phyloP scores from a whole-genome alignment of 164 flowering plant species.

The Taxillus chinensis region DNA sequence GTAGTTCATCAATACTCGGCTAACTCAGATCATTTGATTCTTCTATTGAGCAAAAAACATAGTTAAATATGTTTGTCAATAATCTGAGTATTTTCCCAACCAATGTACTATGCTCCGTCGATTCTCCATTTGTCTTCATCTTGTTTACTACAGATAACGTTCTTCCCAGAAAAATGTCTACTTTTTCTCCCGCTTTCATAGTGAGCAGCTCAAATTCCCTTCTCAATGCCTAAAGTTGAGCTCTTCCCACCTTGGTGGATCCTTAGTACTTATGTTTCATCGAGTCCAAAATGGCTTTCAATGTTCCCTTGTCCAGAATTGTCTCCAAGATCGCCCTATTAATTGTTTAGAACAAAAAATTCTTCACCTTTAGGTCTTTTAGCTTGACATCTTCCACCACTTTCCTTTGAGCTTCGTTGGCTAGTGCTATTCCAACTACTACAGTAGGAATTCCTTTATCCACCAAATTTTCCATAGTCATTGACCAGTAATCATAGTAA shows the following conservation, averaged over 20 bases:
- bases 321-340: no score
- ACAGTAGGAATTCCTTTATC: not conserved
- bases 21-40: slow-evolving; percentile 9
- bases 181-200: not conserved
- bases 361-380: no score
- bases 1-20: slow-evolving; percentile 11
- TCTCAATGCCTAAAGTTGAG: slow-evolving; percentile 1
- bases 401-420: slow-evolving; percentile 5
- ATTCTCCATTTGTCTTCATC: slow-evolving; percentile 9
- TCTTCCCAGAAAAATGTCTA: not conserved
- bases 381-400: no score
- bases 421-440: not conserved
- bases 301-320: no score
- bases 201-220: slow-evolving; percentile 8
- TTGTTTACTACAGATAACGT: slow-evolving; percentile 11
- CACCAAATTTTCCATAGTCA: not conserved
- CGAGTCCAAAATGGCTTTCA: no score
- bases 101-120: not conserved
- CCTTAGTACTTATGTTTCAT: slow-evolving; percentile 13
- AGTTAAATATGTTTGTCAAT: slow-evolving; percentile 3
- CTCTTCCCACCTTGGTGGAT: not conserved
- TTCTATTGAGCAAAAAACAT: slow-evolving; percentile 10
- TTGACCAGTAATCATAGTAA: no score
- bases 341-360: no score
- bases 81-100: slow-evolving; percentile 6